Percentiles rank a stretch among this genome's conserved stretches.
Evolutionary conservation across 2,329 filamentous ascomycete genomes (phyloP).

Genomic region (Stemphylium beticola): DNA sequence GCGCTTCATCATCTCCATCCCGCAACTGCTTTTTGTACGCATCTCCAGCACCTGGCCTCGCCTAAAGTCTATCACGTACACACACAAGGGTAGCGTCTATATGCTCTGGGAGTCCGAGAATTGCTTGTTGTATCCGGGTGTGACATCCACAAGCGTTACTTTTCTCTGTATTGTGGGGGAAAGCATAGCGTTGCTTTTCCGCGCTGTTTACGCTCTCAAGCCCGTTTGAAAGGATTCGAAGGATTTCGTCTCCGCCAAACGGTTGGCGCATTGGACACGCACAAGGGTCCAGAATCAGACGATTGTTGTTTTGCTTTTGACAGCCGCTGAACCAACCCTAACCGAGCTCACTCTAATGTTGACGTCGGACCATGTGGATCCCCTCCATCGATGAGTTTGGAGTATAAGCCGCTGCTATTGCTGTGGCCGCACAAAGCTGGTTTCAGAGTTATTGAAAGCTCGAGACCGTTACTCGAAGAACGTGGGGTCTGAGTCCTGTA

Average conservation of each 20-base stretch:
- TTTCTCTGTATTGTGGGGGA: constrained; percentile 7
- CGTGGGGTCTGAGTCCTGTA: constrained; percentile 2
- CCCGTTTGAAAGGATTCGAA: constrained; percentile 11
- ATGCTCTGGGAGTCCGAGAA: constrained; percentile 1
- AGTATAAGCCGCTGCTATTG: constrained; percentile 4
- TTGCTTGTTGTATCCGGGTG: constrained; percentile 8
- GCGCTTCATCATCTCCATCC: constrained; percentile 8
- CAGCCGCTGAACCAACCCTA: constrained; percentile 10
- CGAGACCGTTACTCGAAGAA: constrained; percentile 2
- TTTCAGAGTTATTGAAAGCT: constrained; percentile 14
- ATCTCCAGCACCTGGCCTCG: constrained; percentile 19
- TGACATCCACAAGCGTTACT: constrained; percentile 4
- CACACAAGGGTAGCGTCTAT: constrained; percentile 2
- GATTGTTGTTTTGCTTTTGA: constrained; percentile 19
- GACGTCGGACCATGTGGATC: constrained; percentile 12
- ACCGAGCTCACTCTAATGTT: constrained; percentile 14
- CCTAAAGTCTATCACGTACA: constrained; percentile 15
- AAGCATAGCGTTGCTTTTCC: neutral
- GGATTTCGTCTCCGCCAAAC: constrained; percentile 8
- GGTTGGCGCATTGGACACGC: constrained; percentile 1
- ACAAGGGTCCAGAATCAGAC: constrained; percentile 15
- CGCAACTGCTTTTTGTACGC: constrained; percentile 16
- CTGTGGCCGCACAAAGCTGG: constrained; percentile 3
- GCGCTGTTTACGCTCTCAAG: constrained; percentile 1
- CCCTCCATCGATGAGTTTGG: constrained; percentile 1